A percentile compares a stretch with the other conserved stretches of the same genome.
Evolutionary conservation across 441 rosid genomes (phyloP).

Genomic region (Jatropha podagrica): DNA sequence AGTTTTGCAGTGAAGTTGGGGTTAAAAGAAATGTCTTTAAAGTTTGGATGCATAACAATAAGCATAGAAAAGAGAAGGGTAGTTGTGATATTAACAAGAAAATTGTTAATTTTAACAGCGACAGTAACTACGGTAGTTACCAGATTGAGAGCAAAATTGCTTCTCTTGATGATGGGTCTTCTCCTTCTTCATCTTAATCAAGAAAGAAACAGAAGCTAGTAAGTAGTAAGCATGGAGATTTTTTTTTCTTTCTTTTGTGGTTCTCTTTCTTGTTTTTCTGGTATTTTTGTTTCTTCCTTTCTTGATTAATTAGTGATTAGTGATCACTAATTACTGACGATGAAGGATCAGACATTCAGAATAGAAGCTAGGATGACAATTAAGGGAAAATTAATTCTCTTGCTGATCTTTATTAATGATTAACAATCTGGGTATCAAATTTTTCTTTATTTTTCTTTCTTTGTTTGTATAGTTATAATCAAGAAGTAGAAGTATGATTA

Average conservation of each 20-base stretch:
- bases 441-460: neutral
- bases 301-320: slow-evolving; percentile 11
- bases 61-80: slow-evolving; percentile 39
- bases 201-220: neutral
- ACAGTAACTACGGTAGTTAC: slow-evolving; percentile 10
- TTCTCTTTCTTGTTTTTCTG: slow-evolving; percentile 3
- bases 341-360: slow-evolving; percentile 1
- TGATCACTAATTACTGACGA: slow-evolving; percentile 15
- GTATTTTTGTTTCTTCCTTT: slow-evolving; percentile 9
- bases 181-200: slow-evolving; percentile 33
- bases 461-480: neutral
- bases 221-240: neutral
- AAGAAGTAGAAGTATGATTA: neutral
- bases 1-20: slow-evolving; percentile 52
- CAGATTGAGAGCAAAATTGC: slow-evolving; percentile 17
- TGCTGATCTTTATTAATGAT: neutral
- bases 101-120: neutral
- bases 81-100: slow-evolving; percentile 8
- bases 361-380: slow-evolving; percentile 19
- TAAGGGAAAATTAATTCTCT: slow-evolving; percentile 11
- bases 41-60: slow-evolving; percentile 77
- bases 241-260: neutral
- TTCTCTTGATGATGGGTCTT: slow-evolving; percentile 32
- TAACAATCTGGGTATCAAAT: neutral
- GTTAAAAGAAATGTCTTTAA: slow-evolving; percentile 51